Evolutionary conservation across 176 grass and related monocot species (phyloP).

Genomic region (Aegilops sharonensis): DNA sequence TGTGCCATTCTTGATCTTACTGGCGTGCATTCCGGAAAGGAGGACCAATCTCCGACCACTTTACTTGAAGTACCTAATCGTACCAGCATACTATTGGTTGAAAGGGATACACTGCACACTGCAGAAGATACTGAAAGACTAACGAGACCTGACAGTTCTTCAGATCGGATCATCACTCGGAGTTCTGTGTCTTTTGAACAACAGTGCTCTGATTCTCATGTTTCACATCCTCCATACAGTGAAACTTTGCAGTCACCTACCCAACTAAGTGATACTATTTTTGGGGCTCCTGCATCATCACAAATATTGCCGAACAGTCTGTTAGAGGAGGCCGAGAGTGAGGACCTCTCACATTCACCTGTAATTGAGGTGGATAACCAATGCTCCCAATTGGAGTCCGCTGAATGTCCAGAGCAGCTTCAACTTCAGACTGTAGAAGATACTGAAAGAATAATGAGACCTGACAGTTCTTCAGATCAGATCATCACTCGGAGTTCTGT

Average conservation of each 20-base stretch:
- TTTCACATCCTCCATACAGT: not conserved
- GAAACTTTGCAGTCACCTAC: conserved; percentile 36
- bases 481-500: not conserved
- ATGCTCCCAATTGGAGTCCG: conserved; percentile 18
- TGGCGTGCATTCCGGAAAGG: conserved; percentile 18
- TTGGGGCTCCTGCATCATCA: conserved; percentile 9
- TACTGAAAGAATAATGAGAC: not conserved
- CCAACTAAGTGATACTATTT: conserved; percentile 28
- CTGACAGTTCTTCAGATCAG: not conserved
- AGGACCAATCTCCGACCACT: conserved; percentile 19
- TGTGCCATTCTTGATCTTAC: not conserved
- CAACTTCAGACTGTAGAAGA: conserved; percentile 3
- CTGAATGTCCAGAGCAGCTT: conserved; percentile 23
- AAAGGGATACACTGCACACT: conserved; percentile 15
- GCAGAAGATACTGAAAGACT: conserved; percentile 14
- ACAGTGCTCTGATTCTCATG: conserved; percentile 28
- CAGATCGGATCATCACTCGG: not conserved
- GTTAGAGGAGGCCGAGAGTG: conserved; percentile 12
- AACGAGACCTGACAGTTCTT: not conserved
- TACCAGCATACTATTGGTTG: not conserved
- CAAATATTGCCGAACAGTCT: conserved; percentile 3
- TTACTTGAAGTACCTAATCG: conserved; percentile 19
- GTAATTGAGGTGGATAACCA: conserved; percentile 18
- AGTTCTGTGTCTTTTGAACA: not conserved
- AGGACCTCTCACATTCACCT: not conserved